Base-by-base conservation (phyloP, 257 asterid species). In the Solanum paucissectum region DNA sequence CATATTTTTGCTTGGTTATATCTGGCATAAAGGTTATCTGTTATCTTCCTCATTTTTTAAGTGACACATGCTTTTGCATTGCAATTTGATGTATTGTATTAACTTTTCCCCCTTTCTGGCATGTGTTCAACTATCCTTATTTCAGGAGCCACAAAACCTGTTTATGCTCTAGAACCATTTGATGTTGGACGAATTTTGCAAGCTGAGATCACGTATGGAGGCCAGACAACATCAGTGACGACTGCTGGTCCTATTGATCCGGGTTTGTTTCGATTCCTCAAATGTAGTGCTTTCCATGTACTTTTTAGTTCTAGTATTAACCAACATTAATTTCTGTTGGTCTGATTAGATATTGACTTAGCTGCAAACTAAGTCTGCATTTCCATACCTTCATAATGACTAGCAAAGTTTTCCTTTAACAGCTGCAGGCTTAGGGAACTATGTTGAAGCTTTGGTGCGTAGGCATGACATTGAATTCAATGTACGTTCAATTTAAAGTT, bases 371-470 rank as follows among this genome's bases (percentile, higher is more conserved):
- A 40, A 38, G 64, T 73, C 20, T 68, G 55, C 52, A 44, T 84
- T 60, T 46, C 52, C 73, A 25, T 72, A 52, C 60, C 83, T 36
- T 77, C 12, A 52, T 12, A 44, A 23, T 75, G 85, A 87, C 89
- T 88, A 84, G 84, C 81, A 20, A 25, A 18, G 33, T 87, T 83
- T 88, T 87, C 85, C 89, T 52, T 83, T 58, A 90, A 87, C 98
- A 97, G 99, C 99, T 91, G 93, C 98, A 12, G 99, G 98, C 91
- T 90, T 97, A 89, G 98, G 98, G 72, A 97, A 95, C 94, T 97
- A 95, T 83, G 97, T 97, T 72, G 99, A 97, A 92, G 98, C 99
- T 89, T 90, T 97, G 94, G 98, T 95, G 84, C 93, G 99, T 64
- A 94, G 98, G 90, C 99, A 95, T 32, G 98, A 95, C 87, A 95